Percentiles rank a stretch among this genome's conserved stretches.
Conservation (phyloP, 495 filamentous ascomycete genomes). For the Podospora didyma region DNA sequence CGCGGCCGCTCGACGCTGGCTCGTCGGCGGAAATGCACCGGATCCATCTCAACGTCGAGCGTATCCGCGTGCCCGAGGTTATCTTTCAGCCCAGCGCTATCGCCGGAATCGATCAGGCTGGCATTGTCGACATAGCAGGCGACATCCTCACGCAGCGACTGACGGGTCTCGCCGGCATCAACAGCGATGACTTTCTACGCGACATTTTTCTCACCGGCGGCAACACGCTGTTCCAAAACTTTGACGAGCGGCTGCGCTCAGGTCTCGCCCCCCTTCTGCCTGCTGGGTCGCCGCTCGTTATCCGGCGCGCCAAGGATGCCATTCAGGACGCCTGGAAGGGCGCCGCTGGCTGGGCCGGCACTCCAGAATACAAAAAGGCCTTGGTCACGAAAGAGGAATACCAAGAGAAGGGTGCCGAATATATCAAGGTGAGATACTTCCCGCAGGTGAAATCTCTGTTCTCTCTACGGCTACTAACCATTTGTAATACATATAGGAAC, state of each 20-base stretch:
- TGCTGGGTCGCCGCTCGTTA: slow-evolving; percentile 55
- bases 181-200: slow-evolving; percentile 61
- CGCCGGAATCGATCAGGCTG: slow-evolving; percentile 91
- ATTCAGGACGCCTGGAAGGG: slow-evolving; percentile 89
- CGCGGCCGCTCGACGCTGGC: slow-evolving; percentile 77
- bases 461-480: not conserved
- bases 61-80: slow-evolving; percentile 93
- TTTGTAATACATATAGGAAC: slow-evolving; percentile 52
- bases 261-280: slow-evolving; percentile 73
- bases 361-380: slow-evolving; percentile 42
- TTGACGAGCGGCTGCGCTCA: slow-evolving; percentile 73
- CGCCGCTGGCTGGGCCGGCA: slow-evolving; percentile 73
- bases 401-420: slow-evolving; percentile 78
- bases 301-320: slow-evolving; percentile 68
- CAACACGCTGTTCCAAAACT: slow-evolving; percentile 80
- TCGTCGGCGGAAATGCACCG: slow-evolving; percentile 79
- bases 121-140: slow-evolving; percentile 81
- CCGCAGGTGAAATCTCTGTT: slow-evolving; percentile 1
- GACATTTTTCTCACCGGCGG: slow-evolving; percentile 95
- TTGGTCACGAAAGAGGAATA: slow-evolving; percentile 71
- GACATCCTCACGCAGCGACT: slow-evolving; percentile 81
- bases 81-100: slow-evolving; percentile 89
- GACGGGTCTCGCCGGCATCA: slow-evolving; percentile 43
- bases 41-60: slow-evolving; percentile 92
- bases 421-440: slow-evolving; percentile 64